phyloP scores from a whole-genome alignment of 495 filamentous ascomycete genomes.

The Talaromyces stipitatus region DNA sequence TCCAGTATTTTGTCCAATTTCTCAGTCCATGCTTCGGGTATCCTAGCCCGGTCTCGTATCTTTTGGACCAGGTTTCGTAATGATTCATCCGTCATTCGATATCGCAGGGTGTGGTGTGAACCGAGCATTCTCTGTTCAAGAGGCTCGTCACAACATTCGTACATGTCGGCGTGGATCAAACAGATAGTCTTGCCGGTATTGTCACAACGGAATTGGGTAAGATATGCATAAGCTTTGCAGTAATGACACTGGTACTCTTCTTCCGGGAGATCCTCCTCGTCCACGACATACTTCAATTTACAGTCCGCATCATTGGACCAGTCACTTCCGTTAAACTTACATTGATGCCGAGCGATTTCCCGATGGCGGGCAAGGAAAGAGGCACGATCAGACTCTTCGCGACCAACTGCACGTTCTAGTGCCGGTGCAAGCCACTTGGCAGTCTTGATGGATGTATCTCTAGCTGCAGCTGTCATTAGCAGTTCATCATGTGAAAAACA shows the following conservation, averaged over 20 bases:
- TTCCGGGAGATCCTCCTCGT: constrained; percentile 71
- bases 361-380: constrained; percentile 59
- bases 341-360: constrained; percentile 41
- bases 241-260: constrained; percentile 84
- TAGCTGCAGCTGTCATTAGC: constrained; percentile 75
- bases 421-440: constrained; percentile 93
- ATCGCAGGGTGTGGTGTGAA: constrained; percentile 59
- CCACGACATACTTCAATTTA: constrained; percentile 39
- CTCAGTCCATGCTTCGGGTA: constrained; percentile 84
- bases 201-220: constrained; percentile 82
- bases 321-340: constrained; percentile 29
- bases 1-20: constrained; percentile 81
- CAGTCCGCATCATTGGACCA: constrained; percentile 24
- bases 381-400: constrained; percentile 62
- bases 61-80: constrained; percentile 61
- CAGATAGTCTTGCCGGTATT: constrained; percentile 72
- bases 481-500: constrained; percentile 98
- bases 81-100: constrained; percentile 65
- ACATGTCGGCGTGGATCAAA: constrained; percentile 65
- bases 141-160: constrained; percentile 67
- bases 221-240: constrained; percentile 88
- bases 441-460: constrained; percentile 80
- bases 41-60: constrained; percentile 74
- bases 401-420: constrained; percentile 63
- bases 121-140: constrained; percentile 53